phyloP scores from a whole-genome alignment of 495 filamentous ascomycete genomes.

The Jackrogersella minutella region DNA sequence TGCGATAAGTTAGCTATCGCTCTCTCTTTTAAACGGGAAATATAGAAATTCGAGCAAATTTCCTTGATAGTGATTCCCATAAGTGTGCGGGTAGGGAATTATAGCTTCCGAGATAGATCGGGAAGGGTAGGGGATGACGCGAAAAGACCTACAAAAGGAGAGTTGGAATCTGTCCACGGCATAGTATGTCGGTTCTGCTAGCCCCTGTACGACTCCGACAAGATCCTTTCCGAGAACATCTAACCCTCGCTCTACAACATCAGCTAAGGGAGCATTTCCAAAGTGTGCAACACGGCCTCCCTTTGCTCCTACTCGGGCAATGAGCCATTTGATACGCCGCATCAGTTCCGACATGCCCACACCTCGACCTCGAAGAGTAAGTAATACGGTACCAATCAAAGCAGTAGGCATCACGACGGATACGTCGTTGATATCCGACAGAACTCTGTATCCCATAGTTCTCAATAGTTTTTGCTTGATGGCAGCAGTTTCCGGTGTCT shows the following conservation, averaged over 20 bases:
- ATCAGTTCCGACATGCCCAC: conserved; percentile 88
- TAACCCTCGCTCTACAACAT: conserved; percentile 87
- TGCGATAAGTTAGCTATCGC: conserved; percentile 1
- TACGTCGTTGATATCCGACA: conserved; percentile 93
- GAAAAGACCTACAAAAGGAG: conserved; percentile 68
- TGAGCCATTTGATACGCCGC: conserved; percentile 89
- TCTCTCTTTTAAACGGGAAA: not conserved
- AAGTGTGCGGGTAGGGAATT: not conserved
- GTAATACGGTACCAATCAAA: conserved; percentile 89
- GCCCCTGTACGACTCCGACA: conserved; percentile 77
- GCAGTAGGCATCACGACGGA: conserved; percentile 98
- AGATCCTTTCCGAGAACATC: conserved; percentile 90
- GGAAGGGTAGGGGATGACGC: too few relatives aligned
- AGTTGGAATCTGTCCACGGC: conserved; percentile 96
- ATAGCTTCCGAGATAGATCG: not conserved
- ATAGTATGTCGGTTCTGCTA: conserved; percentile 89
- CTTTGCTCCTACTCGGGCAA: conserved; percentile 80
- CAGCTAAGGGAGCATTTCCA: conserved; percentile 74
- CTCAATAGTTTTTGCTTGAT: conserved; percentile 71
- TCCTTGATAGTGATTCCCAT: not conserved
- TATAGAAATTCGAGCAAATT: not conserved
- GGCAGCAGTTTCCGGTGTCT: conserved; percentile 54
- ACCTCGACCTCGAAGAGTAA: conserved; percentile 90
- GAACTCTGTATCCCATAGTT: conserved; percentile 86
- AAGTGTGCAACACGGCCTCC: conserved; percentile 94